Conservation (phyloP, 164 flowering plant species). For the Sextonia rubra region DNA sequence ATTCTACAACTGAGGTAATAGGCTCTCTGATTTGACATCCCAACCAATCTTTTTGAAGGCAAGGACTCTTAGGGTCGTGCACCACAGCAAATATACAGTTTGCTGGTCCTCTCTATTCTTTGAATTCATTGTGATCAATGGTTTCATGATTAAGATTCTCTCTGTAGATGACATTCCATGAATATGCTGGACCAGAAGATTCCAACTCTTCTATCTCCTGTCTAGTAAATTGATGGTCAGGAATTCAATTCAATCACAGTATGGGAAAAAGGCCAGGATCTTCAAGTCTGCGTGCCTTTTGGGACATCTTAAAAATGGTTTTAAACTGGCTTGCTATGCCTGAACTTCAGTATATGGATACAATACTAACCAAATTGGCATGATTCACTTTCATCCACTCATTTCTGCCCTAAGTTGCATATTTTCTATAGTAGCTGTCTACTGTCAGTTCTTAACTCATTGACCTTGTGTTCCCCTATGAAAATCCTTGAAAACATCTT, state of each 20-base stretch:
- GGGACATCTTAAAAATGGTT: no score
- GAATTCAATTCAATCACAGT: no score
- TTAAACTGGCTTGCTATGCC: no score
- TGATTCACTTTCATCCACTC: no score
- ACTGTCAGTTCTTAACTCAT: background rate
- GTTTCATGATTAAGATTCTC: background rate
- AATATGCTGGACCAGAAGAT: background rate
- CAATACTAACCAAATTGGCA: no score
- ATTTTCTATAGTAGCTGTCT: background rate
- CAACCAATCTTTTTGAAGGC: background rate
- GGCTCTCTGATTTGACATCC: background rate
- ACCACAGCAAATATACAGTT: background rate
- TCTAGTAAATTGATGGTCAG: no score
- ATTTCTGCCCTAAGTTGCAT: no score
- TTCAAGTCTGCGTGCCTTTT: no score
- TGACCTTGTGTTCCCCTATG: background rate
- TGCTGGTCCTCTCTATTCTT: background rate
- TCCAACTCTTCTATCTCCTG: background rate
- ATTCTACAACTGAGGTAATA: slow-evolving; percentile 75
- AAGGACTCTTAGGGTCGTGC: background rate
- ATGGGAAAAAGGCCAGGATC: no score
- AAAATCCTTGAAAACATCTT: background rate
- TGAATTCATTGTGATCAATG: background rate
- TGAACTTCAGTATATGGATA: no score
- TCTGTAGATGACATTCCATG: background rate